Base-by-base conservation (phyloP, 805 yeast species). In the Scheffersomyces coipomensis region DNA sequence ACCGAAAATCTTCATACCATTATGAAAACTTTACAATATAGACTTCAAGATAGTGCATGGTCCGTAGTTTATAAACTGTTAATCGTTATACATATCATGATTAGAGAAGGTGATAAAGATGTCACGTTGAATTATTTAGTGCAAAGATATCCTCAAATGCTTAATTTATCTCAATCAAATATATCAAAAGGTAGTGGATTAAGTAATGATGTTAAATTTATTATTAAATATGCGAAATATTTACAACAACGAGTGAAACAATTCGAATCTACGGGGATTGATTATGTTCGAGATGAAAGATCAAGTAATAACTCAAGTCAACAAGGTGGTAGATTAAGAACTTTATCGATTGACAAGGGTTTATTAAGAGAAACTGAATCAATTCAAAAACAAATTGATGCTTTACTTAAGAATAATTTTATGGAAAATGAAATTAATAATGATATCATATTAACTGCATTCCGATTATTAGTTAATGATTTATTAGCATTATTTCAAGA, bases 381-480 rank as follows among this genome's bases (percentile, higher is more conserved):
- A 44, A 91, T 91, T 10, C 88, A 88, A 59, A 70, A 72, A 27
- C 97, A 88, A 64, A 84, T 93, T 39, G 83, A 80, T 39, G 78
- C 86, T 0, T 69, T 93, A 42, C 64, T 90, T 47, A 76, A 75
- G 51, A 88, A 93, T 60, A 81, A 76, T 53, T 87, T 85, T 54
- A 73, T 77, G 52, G 95, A 89, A 56, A 74, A 74, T 40, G 97
- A 91, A 50, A 78, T 89, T 36, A 83, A 81, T 48, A 89, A 89
- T 61, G 97, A 93, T 55, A 76, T 93, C 34, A 64, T 88, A 17
- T 69, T 91, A 46, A 85, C 91, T 29, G 85, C 91, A 22, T 93
- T 91, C 68, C 73, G 96, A 42, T 73, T 91, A 64, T 73, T 93
- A 34, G 96, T 91, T n/a, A 86, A 85, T 51, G 99, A 93, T 60